Conservation (phyloP, 768 basidiomycete genomes). For the Lactarius evosmus region DNA sequence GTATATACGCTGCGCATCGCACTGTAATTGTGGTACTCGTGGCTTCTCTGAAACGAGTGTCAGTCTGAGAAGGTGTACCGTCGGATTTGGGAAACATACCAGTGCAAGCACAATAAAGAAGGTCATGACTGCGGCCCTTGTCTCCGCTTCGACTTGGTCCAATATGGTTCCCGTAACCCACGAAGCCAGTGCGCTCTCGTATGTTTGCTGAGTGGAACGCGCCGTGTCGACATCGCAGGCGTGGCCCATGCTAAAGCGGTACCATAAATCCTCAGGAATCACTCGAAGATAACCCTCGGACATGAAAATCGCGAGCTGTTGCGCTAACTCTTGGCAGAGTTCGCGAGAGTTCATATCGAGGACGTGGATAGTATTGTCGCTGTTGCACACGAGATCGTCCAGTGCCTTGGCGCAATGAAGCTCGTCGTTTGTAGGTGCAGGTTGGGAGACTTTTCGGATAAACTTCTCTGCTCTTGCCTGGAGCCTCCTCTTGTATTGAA, state of each 20-base stretch:
- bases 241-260: slow-evolving; percentile 6
- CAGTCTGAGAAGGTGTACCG: background rate
- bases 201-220: slow-evolving; percentile 18
- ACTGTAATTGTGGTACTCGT: slow-evolving; percentile 21
- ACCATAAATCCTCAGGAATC: slow-evolving; percentile 22
- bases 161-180: slow-evolving; percentile 19
- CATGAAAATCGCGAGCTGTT: slow-evolving; percentile 23
- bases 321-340: slow-evolving; percentile 19
- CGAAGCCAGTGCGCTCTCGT: slow-evolving; percentile 16
- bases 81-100: slow-evolving; percentile 1
- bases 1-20: slow-evolving; percentile 40
- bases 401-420: slow-evolving; percentile 6
- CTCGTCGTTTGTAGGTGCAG: slow-evolving; percentile 8
- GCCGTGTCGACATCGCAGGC: slow-evolving; percentile 7
- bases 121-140: slow-evolving; percentile 15
- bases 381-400: slow-evolving; percentile 3
- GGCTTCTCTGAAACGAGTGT: slow-evolving; percentile 15
- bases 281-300: slow-evolving; percentile 20
- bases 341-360: slow-evolving; percentile 17
- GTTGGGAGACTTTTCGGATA: slow-evolving; percentile 4
- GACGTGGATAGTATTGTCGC: slow-evolving; percentile 3
- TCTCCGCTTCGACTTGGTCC: slow-evolving; percentile 15
- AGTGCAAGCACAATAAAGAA: slow-evolving; percentile 21
- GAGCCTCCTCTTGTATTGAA: slow-evolving; percentile 13
- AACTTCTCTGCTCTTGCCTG: slow-evolving; percentile 8